phyloP scores from a whole-genome alignment of 1,139 yeast species.

The Saccharomyces pastorianus region DNA sequence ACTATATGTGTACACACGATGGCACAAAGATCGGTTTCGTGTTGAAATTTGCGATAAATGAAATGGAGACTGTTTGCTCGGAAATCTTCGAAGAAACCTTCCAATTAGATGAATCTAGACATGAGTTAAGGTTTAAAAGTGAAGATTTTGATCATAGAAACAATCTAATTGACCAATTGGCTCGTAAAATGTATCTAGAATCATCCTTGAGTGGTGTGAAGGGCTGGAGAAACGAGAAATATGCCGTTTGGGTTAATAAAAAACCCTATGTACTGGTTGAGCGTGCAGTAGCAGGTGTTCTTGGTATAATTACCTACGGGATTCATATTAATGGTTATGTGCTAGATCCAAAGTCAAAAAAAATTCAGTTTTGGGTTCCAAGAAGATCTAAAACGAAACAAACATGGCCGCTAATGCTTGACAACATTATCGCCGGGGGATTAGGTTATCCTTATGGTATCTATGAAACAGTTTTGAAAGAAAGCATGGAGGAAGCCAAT shows the following conservation, averaged over 20 bases:
- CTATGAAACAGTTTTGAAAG: slow-evolving; percentile 73
- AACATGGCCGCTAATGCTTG: slow-evolving; percentile 85
- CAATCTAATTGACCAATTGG: slow-evolving; percentile 18
- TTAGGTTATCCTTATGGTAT: slow-evolving; percentile 73
- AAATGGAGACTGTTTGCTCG: slow-evolving; percentile 14
- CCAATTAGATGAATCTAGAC: slow-evolving; percentile 7
- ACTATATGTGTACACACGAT: slow-evolving; percentile 20
- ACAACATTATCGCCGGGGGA: slow-evolving; percentile 94
- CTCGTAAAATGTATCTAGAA: slow-evolving; percentile 11
- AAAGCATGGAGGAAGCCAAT: slow-evolving; percentile 88
- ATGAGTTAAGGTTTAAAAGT: slow-evolving; percentile 12
- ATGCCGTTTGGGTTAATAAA: slow-evolving; percentile 56
- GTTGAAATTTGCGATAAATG: slow-evolving; percentile 17
- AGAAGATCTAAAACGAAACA: slow-evolving; percentile 67
- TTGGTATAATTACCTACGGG: slow-evolving; percentile 88
- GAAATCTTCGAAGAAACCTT: slow-evolving; percentile 13
- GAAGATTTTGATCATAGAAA: slow-evolving; percentile 20
- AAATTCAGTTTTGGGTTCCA: slow-evolving; percentile 74
- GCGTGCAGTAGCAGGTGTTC: slow-evolving; percentile 67
- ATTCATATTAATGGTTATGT: slow-evolving; percentile 78
- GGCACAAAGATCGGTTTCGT: slow-evolving; percentile 25
- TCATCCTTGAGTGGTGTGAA: slow-evolving; percentile 31
- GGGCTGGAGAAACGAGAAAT: slow-evolving; percentile 88
- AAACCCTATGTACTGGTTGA: slow-evolving; percentile 65
- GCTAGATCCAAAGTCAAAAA: slow-evolving; percentile 36